Evolutionary conservation across 192 early-diverging fungal species (phyloP), one percentile per base, ranked within the genome.

Genomic region (Coemansia sp.): DNA sequence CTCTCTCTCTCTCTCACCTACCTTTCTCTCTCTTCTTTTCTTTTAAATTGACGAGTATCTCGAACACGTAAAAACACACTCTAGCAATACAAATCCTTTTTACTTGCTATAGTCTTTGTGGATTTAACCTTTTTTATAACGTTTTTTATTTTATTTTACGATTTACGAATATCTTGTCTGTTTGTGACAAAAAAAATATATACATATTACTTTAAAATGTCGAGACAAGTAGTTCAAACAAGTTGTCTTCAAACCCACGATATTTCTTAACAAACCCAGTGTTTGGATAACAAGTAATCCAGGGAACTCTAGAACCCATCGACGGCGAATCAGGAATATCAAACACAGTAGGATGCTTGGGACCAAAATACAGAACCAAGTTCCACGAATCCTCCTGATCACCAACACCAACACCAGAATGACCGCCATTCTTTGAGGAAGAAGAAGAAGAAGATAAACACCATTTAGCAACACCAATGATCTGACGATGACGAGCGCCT

Each of bases 401-500:
- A 39, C 28, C 64, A 15, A 37, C 64, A 39, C 28, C 64, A 15
- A 37, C 28, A 3, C 45, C 62, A 14, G 18, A 43, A 11, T 61
- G 3, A 1, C 37, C 59, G 0, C 4, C 22, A 32, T 32, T 11
- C 2, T 9, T 12, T 18, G 0, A 28, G 1, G 22, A n/a, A 41
- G 17, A 12, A 12, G 33, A 28, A 28, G 22, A n/a, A 41, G 17
- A 12, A 12, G 33, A 5, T 3, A 15, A 5, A 36, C 58, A 41
- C 81, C 81, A 83, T 41, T 72, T 69, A 7, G 76, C 75, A 6
- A 83, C 72, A 2, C 72, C 81, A 20, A 83, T 61, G n/a, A 83
- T 73, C 76, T 83, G 81, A 5, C 75, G 66, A 34, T 78, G 71
- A 0, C 76, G 39, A 2, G 70, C 64, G 52, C 73, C 73, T 51